These are phyloP conservation scores for Fagopyrum esculentum DNA, from an alignment of 148 eudicot species.

Conservation along the genomic window DNA sequence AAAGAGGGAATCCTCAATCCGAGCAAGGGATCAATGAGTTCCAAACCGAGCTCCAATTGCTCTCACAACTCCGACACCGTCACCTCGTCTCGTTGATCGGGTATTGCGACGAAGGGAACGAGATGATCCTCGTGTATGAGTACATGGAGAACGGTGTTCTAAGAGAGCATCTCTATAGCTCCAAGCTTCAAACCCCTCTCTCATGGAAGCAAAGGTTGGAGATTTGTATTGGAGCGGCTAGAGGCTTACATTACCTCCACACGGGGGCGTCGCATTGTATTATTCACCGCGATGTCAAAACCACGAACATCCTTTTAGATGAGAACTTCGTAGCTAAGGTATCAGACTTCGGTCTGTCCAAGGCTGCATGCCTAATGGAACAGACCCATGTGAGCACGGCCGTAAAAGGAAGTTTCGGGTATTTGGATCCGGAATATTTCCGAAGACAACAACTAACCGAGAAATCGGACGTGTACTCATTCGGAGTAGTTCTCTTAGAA, in stretches of 20 bases:
- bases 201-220: constrained; percentile 64
- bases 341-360: constrained; percentile 58
- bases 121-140: constrained; percentile 64
- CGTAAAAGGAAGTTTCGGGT: constrained; percentile 63
- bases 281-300: constrained; percentile 63
- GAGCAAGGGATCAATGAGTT: constrained; percentile 63
- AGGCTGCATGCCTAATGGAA: constrained; percentile 44
- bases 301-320: constrained; percentile 57
- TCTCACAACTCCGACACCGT: constrained; percentile 53
- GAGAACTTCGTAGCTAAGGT: constrained; percentile 58
- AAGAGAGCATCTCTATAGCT: constrained; percentile 53
- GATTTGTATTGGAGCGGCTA: constrained; percentile 58
- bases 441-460: constrained; percentile 56
- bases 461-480: constrained; percentile 63
- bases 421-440: constrained; percentile 61
- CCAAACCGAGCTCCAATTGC: constrained; percentile 56
- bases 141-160: constrained; percentile 60
- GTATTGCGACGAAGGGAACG: constrained; percentile 45
- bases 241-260: constrained; percentile 68
- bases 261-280: constrained; percentile 60
- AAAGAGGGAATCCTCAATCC: constrained; percentile 49
- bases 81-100: constrained; percentile 65
- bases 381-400: constrained; percentile 64
- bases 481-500: constrained; percentile 58
- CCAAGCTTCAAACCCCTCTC: constrained; percentile 27